Evolutionary conservation across 148 eudicot genomes (phyloP).

Genomic region (Pharnaceum exiguum): DNA sequence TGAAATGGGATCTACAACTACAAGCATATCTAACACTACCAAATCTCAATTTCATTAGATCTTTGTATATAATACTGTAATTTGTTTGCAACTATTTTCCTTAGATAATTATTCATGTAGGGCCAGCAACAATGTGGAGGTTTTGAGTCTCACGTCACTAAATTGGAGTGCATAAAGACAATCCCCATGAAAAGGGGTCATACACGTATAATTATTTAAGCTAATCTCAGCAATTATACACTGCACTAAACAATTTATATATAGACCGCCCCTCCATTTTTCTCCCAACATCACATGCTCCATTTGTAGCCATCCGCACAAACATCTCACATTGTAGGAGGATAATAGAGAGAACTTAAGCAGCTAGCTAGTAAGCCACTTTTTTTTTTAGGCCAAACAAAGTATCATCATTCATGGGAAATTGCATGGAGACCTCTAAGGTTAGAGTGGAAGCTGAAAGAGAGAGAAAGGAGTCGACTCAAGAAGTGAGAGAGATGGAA

Average conservation of each 20-base stretch:
- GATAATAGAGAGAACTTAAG: no score
- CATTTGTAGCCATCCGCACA: background rate
- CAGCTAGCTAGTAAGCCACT: no score
- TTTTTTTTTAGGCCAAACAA: no score
- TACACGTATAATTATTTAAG: constrained; percentile 14
- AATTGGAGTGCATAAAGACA: constrained; percentile 18
- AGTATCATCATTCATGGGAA: constrained; percentile 68
- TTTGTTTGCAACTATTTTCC: background rate
- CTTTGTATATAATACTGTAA: background rate
- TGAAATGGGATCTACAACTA: no score
- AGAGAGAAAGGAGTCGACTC: background rate
- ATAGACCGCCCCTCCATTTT: background rate
- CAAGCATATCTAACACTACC: no score
- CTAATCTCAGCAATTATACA: background rate
- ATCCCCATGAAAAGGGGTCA: constrained; percentile 4
- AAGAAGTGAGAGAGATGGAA: constrained; percentile 10
- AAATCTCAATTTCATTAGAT: background rate
- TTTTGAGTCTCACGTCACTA: constrained; percentile 18
- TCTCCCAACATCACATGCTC: constrained; percentile 11
- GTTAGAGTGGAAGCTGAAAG: background rate
- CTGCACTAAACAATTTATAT: constrained; percentile 2
- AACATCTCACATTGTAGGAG: no score
- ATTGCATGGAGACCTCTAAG: constrained; percentile 39
- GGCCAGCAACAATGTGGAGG: constrained; percentile 28
- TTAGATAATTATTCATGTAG: constrained; percentile 2